These are phyloP conservation scores for Phytopythium mirpurense DNA, from an alignment of 352 stramenopile species.

Conservation along the genomic window DNA sequence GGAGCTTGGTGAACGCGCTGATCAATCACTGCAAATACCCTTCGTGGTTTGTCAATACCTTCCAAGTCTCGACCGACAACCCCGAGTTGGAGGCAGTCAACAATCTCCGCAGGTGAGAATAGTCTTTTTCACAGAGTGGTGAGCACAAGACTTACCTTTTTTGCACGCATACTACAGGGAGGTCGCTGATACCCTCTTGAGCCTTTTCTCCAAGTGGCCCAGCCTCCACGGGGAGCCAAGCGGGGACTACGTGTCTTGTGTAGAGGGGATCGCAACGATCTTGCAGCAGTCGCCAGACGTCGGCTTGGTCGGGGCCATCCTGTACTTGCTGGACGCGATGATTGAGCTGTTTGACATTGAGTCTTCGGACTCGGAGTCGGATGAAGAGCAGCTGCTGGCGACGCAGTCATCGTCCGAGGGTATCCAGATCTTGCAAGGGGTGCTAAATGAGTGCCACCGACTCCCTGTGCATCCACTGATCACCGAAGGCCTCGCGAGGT, in stretches of 20 bases:
- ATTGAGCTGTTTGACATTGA: slow-evolving; percentile 82
- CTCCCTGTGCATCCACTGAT: slow-evolving; percentile 59
- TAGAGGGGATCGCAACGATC: slow-evolving; percentile 53
- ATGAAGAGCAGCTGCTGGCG: slow-evolving; percentile 27
- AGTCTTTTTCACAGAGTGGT: not conserved
- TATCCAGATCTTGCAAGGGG: slow-evolving; percentile 45
- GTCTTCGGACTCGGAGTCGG: slow-evolving; percentile 61
- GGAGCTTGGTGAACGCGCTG: slow-evolving; percentile 59
- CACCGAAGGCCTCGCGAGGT: slow-evolving; percentile 53
- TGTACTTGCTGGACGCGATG: slow-evolving; percentile 71
- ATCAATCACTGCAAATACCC: slow-evolving; percentile 67
- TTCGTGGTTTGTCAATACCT: slow-evolving; percentile 40
- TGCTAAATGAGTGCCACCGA: slow-evolving; percentile 33
- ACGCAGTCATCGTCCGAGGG: slow-evolving; percentile 30
- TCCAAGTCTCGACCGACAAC: slow-evolving; percentile 54
- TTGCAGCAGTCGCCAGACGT: slow-evolving; percentile 42
- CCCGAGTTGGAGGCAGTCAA: slow-evolving; percentile 46
- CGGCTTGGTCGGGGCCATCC: slow-evolving; percentile 54
- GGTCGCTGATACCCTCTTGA: slow-evolving; percentile 77
- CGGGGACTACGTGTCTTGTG: slow-evolving; percentile 44
- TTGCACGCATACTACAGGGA: slow-evolving; percentile 27
- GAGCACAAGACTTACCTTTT: too few relatives aligned
- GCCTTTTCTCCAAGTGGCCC: slow-evolving; percentile 82
- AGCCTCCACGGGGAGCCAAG: slow-evolving; percentile 20
- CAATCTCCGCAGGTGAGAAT: slow-evolving; percentile 44